These are phyloP conservation scores for Boletus albobrunnescens DNA, from an alignment of 1,284 basidiomycete genomes.

Conservation along the genomic window DNA sequence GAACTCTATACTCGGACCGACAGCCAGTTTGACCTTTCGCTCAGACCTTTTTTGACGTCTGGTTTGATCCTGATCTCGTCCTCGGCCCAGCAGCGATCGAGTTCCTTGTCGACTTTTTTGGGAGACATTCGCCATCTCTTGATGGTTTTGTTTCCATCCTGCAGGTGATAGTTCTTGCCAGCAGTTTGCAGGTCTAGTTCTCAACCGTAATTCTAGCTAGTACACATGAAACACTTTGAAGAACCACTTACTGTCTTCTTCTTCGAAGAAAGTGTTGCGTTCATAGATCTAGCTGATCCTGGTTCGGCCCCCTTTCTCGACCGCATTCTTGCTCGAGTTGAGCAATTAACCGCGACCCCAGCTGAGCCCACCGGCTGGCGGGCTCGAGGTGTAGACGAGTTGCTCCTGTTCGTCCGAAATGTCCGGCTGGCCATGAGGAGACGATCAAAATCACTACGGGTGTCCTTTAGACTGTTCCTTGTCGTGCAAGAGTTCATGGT, in stretches of 20 bases:
- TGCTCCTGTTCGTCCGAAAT: conserved; percentile 37
- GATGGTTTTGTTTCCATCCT: conserved; percentile 55
- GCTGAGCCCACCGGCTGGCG: conserved; percentile 19
- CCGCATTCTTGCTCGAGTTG: conserved; percentile 38
- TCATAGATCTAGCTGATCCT: conserved; percentile 19
- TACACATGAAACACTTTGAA: conserved; percentile 64
- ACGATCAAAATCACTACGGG: conserved; percentile 37
- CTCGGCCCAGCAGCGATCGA: conserved; percentile 55
- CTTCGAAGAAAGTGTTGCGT: conserved; percentile 8
- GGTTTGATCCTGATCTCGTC: conserved; percentile 57
- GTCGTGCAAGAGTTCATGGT: conserved; percentile 43
- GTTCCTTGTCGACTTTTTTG: conserved; percentile 53
- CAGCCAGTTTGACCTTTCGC: background rate
- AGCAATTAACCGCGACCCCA: conserved; percentile 15
- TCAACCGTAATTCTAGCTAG: conserved; percentile 41
- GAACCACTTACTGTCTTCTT: conserved; percentile 52
- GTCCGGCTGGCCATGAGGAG: conserved; percentile 39
- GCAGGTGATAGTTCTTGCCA: conserved; percentile 42
- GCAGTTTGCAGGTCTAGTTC: background rate
- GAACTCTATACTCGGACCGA: background rate
- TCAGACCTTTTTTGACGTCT: conserved; percentile 62
- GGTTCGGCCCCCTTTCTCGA: conserved; percentile 38
- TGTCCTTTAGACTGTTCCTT: conserved; percentile 47
- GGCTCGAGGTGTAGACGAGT: conserved; percentile 17
- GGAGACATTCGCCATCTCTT: conserved; percentile 50